A percentile compares a stretch with the other conserved stretches of the same genome.
phyloP scores from a whole-genome alignment of 129 eudicot genomes.

The Flaveria brownii region DNA sequence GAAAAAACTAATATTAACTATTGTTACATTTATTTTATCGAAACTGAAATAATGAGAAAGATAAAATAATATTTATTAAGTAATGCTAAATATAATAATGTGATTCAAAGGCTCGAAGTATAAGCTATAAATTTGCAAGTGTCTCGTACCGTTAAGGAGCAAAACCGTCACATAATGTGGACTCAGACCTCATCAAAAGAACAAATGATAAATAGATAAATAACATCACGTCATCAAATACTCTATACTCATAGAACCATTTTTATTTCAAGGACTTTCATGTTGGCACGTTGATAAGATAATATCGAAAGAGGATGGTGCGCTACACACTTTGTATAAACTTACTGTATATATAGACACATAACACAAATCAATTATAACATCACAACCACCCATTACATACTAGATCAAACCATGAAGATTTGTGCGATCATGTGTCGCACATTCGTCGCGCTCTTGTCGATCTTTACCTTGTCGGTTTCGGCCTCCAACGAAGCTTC shows the following conservation, averaged over 20 bases:
- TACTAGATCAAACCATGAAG: conserved; percentile 21
- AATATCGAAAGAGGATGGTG: conserved; percentile 14
- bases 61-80: too few relatives aligned
- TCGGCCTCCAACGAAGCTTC: conserved; percentile 24
- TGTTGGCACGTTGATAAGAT: conserved; percentile 35
- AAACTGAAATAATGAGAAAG: too few relatives aligned
- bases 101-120: too few relatives aligned
- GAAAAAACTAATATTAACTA: too few relatives aligned
- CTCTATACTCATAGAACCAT: background rate
- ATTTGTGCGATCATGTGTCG: conserved; percentile 7
- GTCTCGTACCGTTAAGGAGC: too few relatives aligned
- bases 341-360: background rate
- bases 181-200: too few relatives aligned
- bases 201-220: too few relatives aligned
- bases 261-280: conserved; percentile 8
- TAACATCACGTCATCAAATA: too few relatives aligned
- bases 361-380: conserved; percentile 9
- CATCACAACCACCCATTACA: background rate
- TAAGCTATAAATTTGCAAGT: too few relatives aligned
- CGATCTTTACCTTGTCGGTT: conserved; percentile 17
- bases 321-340: conserved; percentile 6
- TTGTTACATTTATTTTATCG: too few relatives aligned
- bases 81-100: background rate
- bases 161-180: too few relatives aligned
- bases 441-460: background rate